Base-by-base conservation (phyloP, 192 early-diverging fungal genomes). In the Chytriomyces sp. region DNA sequence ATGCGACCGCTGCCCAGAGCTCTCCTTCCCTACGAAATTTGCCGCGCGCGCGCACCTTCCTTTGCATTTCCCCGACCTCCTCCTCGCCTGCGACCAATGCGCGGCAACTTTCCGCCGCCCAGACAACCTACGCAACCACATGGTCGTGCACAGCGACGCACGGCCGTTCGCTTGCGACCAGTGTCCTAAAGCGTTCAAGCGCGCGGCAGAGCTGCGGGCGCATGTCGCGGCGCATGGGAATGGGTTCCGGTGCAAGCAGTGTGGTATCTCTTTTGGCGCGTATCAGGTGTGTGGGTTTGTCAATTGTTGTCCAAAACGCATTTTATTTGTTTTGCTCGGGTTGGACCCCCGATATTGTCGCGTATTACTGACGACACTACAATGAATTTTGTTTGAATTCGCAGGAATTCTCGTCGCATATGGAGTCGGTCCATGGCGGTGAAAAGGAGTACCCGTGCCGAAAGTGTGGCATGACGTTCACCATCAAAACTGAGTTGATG, bases 61-160 rank as follows among this genome's bases (percentile, higher is more conserved):
- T n/a, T n/a, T n/a, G n/a, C n/a, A n/a, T n/a, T n/a, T n/a, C n/a
- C n/a, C n/a, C n/a, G n/a, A n/a, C n/a, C n/a, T n/a, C n/a, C n/a
- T n/a, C n/a, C n/a, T n/a, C n/a, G n/a, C n/a, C n/a, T n/a, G n/a
- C n/a, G n/a, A n/a, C n/a, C n/a, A n/a, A n/a, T n/a, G n/a, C n/a
- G n/a, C n/a, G n/a, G n/a, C n/a, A n/a, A n/a, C n/a, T n/a, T n/a
- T n/a, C n/a, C n/a, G n/a, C n/a, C n/a, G n/a, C n/a, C n/a, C n/a
- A n/a, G n/a, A 70, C 56, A 57, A 70, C 34, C 31, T 70, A 55
- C 68, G 68, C 26, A 70, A 57, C 38, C 68, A 70, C 39, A 59
- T 33, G 28, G 36, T 70, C 8, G 68, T 70, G 28, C 68, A 70
- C 44, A 59, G 56, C 22, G 38, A 52, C 14, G 68, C 39, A 31